These are phyloP conservation scores for Athelia sp. DNA, from an alignment of 1,284 basidiomycete species.

Conservation along the genomic window DNA sequence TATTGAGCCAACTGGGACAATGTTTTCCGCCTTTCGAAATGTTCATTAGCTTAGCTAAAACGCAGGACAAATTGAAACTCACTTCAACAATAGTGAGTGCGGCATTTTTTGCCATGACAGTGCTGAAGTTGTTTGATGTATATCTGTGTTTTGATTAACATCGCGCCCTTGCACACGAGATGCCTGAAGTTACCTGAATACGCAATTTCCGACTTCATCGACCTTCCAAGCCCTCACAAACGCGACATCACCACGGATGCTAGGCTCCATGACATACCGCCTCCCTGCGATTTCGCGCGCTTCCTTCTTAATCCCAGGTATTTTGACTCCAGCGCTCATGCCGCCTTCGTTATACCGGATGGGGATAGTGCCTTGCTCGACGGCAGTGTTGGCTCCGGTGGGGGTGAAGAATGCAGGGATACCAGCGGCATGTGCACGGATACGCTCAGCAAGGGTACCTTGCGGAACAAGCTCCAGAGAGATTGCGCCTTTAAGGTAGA, in stretches of 20 bases:
- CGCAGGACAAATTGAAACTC: slow-evolving; percentile 9
- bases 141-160: slow-evolving; percentile 45
- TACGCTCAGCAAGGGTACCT: slow-evolving; percentile 86
- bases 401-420: slow-evolving; percentile 97
- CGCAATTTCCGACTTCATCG: slow-evolving; percentile 84
- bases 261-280: slow-evolving; percentile 83
- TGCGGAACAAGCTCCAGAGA: slow-evolving; percentile 88
- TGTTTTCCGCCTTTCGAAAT: slow-evolving; percentile 73
- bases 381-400: slow-evolving; percentile 87
- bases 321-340: slow-evolving; percentile 56
- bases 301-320: slow-evolving; percentile 78
- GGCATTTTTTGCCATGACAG: slow-evolving; percentile 86
- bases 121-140: slow-evolving; percentile 85
- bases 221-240: slow-evolving; percentile 95
- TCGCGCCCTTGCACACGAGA: neutral
- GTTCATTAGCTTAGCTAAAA: slow-evolving; percentile 2
- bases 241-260: slow-evolving; percentile 84
- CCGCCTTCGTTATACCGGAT: slow-evolving; percentile 70
- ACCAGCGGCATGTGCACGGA: slow-evolving; percentile 89
- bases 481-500: slow-evolving; percentile 80
- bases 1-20: slow-evolving; percentile 83
- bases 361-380: slow-evolving; percentile 77
- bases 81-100: slow-evolving; percentile 91
- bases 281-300: slow-evolving; percentile 76
- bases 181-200: slow-evolving; percentile 59